Base-by-base conservation (phyloP, 768 basidiomycete genomes). In the Crucibulum laeve region DNA sequence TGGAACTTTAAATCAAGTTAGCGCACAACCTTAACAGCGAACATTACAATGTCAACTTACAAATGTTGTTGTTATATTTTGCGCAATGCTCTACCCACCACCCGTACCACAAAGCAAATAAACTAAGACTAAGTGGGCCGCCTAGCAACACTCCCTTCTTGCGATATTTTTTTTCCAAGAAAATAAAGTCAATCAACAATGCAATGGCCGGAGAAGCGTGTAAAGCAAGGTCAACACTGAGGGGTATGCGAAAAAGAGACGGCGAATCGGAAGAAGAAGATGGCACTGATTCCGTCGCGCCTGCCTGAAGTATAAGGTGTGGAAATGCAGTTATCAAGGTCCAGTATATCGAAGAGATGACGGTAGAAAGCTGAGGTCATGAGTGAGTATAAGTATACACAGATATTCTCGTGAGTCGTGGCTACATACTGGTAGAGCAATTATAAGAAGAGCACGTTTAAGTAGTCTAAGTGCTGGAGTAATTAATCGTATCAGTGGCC, bases 1-100 rank as follows among this genome's bases (percentile, higher is more conserved):
- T 21, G 89, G 87, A 65, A 90, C 86, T 87, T 44, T 4, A 38
- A 38, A 13, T 30, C 26, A 15, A 17, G 26, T 24, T 22, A 30
- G 10, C 30, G 17, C 17, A 35, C 22, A n/a, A 21, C 21, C 11
- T 35, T n/a, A 7, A 44, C 35, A 19, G 19, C 14, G 14, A 7
- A 11, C 35, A 4, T 26, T 11, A 33, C 15, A 40, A 40, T 21
- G 33, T 5, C 14, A n/a, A 73, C 81, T 62, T 49, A 87, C 84
- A 88, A 2, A 54, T 57, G 4, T 76, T 77, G 47, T 55, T 44
- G 33, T 87, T 89, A 57, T 66, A 71, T 5, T 55, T 61, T 0
- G 80, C 80, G 48, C 80, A 84, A 49, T 78, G 76, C 52, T 92
- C 90, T 1, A 80, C 77, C 73, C 84, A 88, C 7, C 57, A 60